Evolutionary conservation across 2,329 filamentous ascomycete genomes (phyloP).

Genomic region (Xylaria arbuscula): DNA sequence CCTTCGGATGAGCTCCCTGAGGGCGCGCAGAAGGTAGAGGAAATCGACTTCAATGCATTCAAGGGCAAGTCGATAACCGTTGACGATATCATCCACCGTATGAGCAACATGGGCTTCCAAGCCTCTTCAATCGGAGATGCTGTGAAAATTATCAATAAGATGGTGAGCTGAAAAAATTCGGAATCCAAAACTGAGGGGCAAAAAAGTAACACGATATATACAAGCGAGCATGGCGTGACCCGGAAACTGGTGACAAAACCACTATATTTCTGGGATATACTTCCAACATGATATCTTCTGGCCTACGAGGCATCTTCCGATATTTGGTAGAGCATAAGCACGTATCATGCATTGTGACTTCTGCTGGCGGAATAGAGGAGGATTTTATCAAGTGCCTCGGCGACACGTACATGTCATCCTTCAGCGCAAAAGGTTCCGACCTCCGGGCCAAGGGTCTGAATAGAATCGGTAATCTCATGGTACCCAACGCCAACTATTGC

Average conservation of each 20-base stretch:
- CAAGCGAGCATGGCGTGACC: conserved; percentile 80
- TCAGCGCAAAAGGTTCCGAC: conserved; percentile 78
- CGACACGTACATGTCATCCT: conserved; percentile 91
- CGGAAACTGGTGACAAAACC: conserved; percentile 80
- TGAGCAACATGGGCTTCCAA: conserved; percentile 89
- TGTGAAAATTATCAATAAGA: conserved; percentile 91
- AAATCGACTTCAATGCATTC: conserved; percentile 91
- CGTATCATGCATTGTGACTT: conserved; percentile 92
- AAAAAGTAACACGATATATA: conserved; percentile 42
- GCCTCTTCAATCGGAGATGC: conserved; percentile 80
- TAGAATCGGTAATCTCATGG: conserved; percentile 93
- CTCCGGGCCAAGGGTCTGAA: conserved; percentile 90
- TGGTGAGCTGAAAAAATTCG: conserved; percentile 69
- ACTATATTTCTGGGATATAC: conserved; percentile 99
- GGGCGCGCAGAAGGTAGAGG: conserved; percentile 82
- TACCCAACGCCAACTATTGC: conserved; percentile 98
- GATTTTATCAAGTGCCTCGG: conserved; percentile 99
- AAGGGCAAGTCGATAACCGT: conserved; percentile 81
- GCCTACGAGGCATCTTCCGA: conserved; percentile 88
- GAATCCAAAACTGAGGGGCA: conserved; percentile 32
- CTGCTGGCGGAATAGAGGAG: conserved; percentile 94
- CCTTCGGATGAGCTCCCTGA: conserved; percentile 84
- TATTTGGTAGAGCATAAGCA: conserved; percentile 94
- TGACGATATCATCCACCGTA: conserved; percentile 82
- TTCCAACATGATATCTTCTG: conserved; percentile 96